Evolutionary conservation across 768 basidiomycete genomes (phyloP).

Genomic region (Porphyrellus cyaneotinctus): DNA sequence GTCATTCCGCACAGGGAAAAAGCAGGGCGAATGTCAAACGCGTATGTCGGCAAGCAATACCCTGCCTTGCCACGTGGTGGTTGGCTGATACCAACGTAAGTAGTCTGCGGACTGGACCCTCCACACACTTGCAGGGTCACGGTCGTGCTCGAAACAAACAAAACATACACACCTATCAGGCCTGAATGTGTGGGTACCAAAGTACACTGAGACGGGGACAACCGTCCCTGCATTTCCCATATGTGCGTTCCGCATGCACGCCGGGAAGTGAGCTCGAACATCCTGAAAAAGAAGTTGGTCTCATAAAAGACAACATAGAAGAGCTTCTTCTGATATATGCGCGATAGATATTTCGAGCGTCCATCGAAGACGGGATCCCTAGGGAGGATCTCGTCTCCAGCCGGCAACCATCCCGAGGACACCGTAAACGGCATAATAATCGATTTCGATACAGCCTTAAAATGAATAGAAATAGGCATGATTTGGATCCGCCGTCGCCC

Average conservation of each 20-base stretch:
- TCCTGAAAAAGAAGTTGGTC: conserved; percentile 10
- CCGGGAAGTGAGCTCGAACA: not conserved
- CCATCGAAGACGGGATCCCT: conserved; percentile 13
- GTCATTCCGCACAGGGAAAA: conserved; percentile 27
- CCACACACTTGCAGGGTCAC: conserved; percentile 6
- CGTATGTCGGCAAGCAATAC: conserved; percentile 13
- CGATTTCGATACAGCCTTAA: not conserved
- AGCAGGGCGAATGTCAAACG: conserved; percentile 19
- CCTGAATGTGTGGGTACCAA: not conserved
- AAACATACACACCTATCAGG: not conserved
- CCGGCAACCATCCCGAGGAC: conserved; percentile 18
- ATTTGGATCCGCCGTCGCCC: conserved; percentile 12
- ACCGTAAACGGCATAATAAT: conserved; percentile 9
- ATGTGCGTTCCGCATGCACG: not conserved
- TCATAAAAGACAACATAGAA: conserved; percentile 15
- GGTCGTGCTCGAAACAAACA: not conserved
- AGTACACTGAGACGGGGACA: not conserved
- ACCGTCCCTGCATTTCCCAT: conserved; percentile 1
- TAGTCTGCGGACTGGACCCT: too few species aligned
- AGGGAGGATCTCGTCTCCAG: conserved; percentile 15
- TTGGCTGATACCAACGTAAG: conserved; percentile 3
- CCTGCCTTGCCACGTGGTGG: conserved; percentile 25
- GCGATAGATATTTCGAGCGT: conserved; percentile 11
- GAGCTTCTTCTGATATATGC: conserved; percentile 15
- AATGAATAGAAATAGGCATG: not conserved